These are phyloP conservation scores for Microsporum canis DNA, from an alignment of 2,329 filamentous ascomycete genomes.

Conservation along the genomic window DNA sequence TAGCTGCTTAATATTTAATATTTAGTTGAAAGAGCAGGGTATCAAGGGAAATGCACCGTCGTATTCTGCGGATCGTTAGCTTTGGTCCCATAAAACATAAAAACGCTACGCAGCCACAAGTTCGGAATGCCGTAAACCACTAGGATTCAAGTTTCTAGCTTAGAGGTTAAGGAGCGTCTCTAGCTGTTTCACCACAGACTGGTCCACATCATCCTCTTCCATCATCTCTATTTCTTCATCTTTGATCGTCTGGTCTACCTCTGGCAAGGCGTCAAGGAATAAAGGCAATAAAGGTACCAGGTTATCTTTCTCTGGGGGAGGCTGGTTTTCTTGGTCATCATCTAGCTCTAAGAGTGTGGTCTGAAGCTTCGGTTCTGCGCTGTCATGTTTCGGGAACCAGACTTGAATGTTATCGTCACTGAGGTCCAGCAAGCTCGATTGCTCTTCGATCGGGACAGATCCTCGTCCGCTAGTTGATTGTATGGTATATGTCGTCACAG, in stretches of 20 bases:
- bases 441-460: neutral
- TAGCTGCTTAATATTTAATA: neutral
- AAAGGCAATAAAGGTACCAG: neutral
- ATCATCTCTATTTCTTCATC: constrained; percentile 6
- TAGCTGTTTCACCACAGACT: constrained; percentile 12
- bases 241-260: neutral
- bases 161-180: constrained; percentile 9
- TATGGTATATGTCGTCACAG: neutral
- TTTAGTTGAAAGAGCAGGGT: neutral
- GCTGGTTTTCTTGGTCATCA: neutral
- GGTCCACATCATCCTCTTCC: constrained; percentile 10
- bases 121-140: neutral
- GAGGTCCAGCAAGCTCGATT: constrained; percentile 6
- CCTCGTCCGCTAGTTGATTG: neutral
- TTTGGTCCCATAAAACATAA: neutral
- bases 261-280: neutral
- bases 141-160: neutral
- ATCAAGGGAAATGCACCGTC: neutral
- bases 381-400: neutral
- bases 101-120: neutral
- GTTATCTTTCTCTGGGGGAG: neutral
- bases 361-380: neutral
- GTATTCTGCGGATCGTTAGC: neutral
- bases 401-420: neutral
- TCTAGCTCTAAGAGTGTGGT: neutral